Percentiles rank a stretch among this genome's conserved stretches.
These are phyloP conservation scores for Podaxis pistillaris DNA, from an alignment of 768 basidiomycete species.

Conservation along the genomic window DNA sequence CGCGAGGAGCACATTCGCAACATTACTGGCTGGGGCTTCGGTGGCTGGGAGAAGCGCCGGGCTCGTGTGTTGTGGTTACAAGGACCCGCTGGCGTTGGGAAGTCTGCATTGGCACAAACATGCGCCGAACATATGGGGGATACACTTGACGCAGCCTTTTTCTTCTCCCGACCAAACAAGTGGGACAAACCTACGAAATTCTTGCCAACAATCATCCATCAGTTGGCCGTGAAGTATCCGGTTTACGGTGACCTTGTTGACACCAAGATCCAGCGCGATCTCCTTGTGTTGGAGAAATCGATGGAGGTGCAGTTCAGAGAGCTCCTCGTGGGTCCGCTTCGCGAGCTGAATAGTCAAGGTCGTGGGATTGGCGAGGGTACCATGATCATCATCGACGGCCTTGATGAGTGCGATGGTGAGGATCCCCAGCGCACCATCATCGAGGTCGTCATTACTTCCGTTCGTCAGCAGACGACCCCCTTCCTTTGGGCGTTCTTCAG, in stretches of 20 bases:
- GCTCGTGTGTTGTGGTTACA: neutral
- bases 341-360: neutral
- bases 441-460: too few relatives aligned
- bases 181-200: neutral
- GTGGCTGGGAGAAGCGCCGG: neutral
- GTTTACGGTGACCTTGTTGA: neutral
- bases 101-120: neutral
- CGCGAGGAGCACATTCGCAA: neutral
- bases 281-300: neutral
- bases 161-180: neutral
- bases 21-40: neutral
- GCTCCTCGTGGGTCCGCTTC: neutral
- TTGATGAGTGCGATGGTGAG: constrained; percentile 24
- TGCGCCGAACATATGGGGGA: neutral
- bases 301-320: neutral
- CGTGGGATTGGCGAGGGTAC: neutral
- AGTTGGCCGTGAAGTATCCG: neutral
- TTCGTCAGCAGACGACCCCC: too few relatives aligned
- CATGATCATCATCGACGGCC: constrained; percentile 23
- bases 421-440: too few relatives aligned
- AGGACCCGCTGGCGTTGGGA: neutral
- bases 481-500: too few relatives aligned
- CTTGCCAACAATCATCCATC: neutral
- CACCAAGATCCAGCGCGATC: neutral
- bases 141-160: neutral